Evolutionary conservation across 495 filamentous ascomycete genomes (phyloP).

Genomic region (Daldinia childiae): DNA sequence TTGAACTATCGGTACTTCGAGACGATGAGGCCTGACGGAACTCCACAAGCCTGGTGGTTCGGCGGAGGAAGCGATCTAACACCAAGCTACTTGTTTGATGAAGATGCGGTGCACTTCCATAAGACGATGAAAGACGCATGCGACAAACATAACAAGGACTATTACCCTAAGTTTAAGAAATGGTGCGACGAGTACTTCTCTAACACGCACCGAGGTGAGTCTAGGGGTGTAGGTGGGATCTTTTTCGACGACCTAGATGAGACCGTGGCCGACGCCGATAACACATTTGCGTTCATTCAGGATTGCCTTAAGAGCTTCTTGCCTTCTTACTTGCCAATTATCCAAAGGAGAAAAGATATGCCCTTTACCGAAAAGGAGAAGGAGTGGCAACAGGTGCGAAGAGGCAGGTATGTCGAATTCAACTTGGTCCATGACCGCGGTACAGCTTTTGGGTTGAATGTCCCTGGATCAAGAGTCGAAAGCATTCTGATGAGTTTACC

Average conservation of each 20-base stretch:
- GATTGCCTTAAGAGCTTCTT: conserved; percentile 86
- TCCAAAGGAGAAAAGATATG: conserved; percentile 89
- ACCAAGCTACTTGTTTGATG: conserved; percentile 92
- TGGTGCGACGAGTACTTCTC: conserved; percentile 99
- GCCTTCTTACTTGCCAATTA: conserved; percentile 90
- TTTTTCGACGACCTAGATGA: conserved; percentile 99
- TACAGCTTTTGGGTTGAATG: conserved; percentile 93
- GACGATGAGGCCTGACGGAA: conserved; percentile 78
- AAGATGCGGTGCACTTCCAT: conserved; percentile 98
- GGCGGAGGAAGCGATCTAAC: conserved; percentile 95
- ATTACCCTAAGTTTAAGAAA: conserved; percentile 95
- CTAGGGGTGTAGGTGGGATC: conserved; percentile 92
- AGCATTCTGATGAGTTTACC: conserved; percentile 98
- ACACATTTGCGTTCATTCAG: conserved; percentile 90
- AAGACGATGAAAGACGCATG: conserved; percentile 89
- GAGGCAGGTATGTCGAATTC: conserved; percentile 97
- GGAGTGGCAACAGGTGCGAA: conserved; percentile 93
- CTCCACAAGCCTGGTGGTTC: conserved; percentile 93
- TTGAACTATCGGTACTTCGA: conserved; percentile 99
- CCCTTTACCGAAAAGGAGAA: conserved; percentile 85
- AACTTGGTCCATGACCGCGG: conserved; percentile 98
- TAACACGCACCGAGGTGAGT: conserved; percentile 88
- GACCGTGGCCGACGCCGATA: conserved; percentile 79
- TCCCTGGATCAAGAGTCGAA: conserved; percentile 90
- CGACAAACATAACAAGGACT: conserved; percentile 89